These are phyloP conservation scores for Sonneratia alba DNA, from an alignment of 345 rosid genomes.

Conservation along the genomic window DNA sequence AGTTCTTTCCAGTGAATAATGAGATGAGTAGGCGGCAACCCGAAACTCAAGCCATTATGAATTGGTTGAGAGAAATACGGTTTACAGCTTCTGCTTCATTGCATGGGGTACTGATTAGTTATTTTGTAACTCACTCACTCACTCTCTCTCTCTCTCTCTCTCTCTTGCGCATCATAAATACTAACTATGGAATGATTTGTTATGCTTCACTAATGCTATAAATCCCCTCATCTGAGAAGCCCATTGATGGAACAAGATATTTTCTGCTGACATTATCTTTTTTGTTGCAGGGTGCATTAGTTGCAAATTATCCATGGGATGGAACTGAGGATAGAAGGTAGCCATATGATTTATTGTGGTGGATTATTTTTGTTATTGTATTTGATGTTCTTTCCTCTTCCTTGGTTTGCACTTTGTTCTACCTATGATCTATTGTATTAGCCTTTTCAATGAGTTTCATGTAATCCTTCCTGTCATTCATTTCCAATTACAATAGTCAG, in stretches of 20 bases:
- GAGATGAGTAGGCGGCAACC: slow-evolving; percentile 62
- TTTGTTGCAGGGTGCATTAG: slow-evolving; percentile 77
- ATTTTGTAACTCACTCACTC: slow-evolving; percentile 1
- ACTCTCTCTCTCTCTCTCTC: neutral
- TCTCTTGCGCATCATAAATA: neutral
- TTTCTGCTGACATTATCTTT: neutral
- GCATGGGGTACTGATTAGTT: slow-evolving; percentile 64
- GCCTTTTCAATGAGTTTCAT: neutral
- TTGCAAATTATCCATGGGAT: slow-evolving; percentile 99
- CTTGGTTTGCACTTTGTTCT: neutral
- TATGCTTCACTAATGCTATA: neutral
- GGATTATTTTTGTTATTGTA: neutral
- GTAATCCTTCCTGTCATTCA: neutral
- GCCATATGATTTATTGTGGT: neutral
- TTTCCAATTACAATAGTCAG: neutral
- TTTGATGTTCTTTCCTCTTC: neutral
- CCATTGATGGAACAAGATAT: neutral
- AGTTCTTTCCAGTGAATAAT: slow-evolving; percentile 69
- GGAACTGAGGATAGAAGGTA: slow-evolving; percentile 73
- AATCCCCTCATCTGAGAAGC: neutral
- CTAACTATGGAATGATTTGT: neutral
- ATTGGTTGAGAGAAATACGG: slow-evolving; percentile 59
- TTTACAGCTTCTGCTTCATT: slow-evolving; percentile 87
- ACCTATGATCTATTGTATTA: neutral
- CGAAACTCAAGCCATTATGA: slow-evolving; percentile 81